phyloP scores from a whole-genome alignment of 2,329 filamentous ascomycete species.

The Dactylellina sp. region DNA sequence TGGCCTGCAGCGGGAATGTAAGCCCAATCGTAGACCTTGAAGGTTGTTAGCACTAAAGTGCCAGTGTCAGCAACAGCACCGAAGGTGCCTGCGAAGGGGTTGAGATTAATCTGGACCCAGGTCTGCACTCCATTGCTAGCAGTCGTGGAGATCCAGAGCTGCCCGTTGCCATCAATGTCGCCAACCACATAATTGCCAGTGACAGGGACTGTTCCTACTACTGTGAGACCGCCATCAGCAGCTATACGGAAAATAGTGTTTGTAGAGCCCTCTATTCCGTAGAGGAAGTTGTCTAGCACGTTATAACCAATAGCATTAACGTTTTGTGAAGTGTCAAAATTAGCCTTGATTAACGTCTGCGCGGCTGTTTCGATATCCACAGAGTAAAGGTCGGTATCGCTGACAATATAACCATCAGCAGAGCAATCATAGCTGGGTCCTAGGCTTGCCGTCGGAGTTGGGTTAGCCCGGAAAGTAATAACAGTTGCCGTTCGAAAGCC shows the following conservation, averaged over 20 bases:
- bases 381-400: neutral
- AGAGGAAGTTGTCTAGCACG: slow-evolving; percentile 12
- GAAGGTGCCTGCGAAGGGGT: neutral
- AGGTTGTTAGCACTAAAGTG: neutral
- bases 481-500: neutral
- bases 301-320: slow-evolving; percentile 15
- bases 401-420: neutral
- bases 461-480: neutral
- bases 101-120: slow-evolving; percentile 18
- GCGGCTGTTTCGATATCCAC: neutral
- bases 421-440: slow-evolving; percentile 1
- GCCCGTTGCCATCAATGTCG: slow-evolving; percentile 10
- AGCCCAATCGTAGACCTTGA: slow-evolving; percentile 14
- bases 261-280: neutral
- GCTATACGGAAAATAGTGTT: neutral
- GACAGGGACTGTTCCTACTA: neutral
- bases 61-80: neutral
- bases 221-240: neutral
- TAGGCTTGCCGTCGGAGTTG: neutral
- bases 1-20: slow-evolving; percentile 10
- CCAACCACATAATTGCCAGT: neutral
- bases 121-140: neutral
- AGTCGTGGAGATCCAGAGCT: neutral
- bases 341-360: neutral
- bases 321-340: neutral